phyloP scores from a whole-genome alignment of 805 yeast genomes.

The Wickerhamomyces hampshirensis region DNA sequence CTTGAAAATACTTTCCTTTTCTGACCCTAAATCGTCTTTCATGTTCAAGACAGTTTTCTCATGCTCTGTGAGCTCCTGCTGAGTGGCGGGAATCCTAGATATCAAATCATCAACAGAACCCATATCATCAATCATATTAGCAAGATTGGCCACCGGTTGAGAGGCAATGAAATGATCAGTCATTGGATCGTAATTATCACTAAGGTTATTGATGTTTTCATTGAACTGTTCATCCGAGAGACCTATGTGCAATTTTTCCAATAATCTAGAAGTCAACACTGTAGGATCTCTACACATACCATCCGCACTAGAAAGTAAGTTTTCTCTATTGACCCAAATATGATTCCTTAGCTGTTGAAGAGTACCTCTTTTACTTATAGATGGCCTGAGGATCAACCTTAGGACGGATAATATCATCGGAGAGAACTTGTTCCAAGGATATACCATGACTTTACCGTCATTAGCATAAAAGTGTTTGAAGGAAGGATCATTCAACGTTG shows the following conservation, averaged over 20 bases:
- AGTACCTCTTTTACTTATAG: conserved; percentile 39
- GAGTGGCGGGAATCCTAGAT: conserved; percentile 32
- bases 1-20: conserved; percentile 29
- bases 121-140: conserved; percentile 37
- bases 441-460: conserved; percentile 40
- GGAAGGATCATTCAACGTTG: conserved; percentile 46
- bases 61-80: conserved; percentile 36
- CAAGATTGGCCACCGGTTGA: conserved; percentile 43
- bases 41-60: conserved; percentile 24
- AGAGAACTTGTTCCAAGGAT: conserved; percentile 55
- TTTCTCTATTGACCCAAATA: conserved; percentile 49
- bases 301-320: conserved; percentile 37
- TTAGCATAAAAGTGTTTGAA: conserved; percentile 35
- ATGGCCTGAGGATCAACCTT: conserved; percentile 46
- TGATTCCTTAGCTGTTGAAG: conserved; percentile 41
- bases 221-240: conserved; percentile 43
- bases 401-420: conserved; percentile 45
- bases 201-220: conserved; percentile 12
- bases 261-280: conserved; percentile 43
- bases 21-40: conserved; percentile 16
- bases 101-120: conserved; percentile 17
- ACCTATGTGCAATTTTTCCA: conserved; percentile 49
- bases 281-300: conserved; percentile 53
- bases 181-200: conserved; percentile 18
- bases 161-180: conserved; percentile 31